Evolutionary conservation across 495 filamentous ascomycete species (phyloP), one percentile per base, ranked within the genome.

Genomic region (Penicillium egyptiacum): DNA sequence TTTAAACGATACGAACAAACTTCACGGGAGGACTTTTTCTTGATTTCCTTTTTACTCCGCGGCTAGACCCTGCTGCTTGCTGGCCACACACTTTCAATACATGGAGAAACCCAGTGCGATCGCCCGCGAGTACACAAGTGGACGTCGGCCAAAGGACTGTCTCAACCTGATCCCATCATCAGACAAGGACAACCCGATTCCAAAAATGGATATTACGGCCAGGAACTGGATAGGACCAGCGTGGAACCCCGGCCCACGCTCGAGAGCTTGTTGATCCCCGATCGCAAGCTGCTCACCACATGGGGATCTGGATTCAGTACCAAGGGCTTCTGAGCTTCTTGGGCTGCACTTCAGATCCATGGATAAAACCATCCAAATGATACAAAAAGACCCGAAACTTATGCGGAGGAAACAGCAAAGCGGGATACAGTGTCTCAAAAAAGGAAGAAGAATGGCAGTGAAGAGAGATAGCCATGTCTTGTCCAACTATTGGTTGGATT

Each of bases 151-250:
- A 6, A 31, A 33, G 59, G 50, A 48, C 37, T 30, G 51, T 47
- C 22, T 31, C 25, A 23, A 35, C 35, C n/a, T 56, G 44, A 26
- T 35, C 8, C 8, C n/a, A 31, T 44, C 12, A 44, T 33, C 45
- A 5, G 45, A 22, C 25, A 53, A 1, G 14, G 23, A 14, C 50
- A 43, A 14, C n/a, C 39, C 50, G 17, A 19, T 42, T 9, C 45
- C 23, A 9, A 17, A 17, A 19, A 31, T 48, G 28, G 28, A 41
- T 40, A 22, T 42, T 43, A 30, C 39, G 22, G 28, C 53, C 43
- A 47, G n/a, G 53, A 35, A 45, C 30, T 47, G 53, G 53, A 46
- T 33, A 52, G 37, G 23, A 52, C 39, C n/a, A 51, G 50, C 50
- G 53, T 46, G 53, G 42, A 8, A 23, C 14, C 19, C 48, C 17